These are phyloP conservation scores for Suillus bovinus DNA, from an alignment of 768 basidiomycete genomes.

Conservation along the genomic window DNA sequence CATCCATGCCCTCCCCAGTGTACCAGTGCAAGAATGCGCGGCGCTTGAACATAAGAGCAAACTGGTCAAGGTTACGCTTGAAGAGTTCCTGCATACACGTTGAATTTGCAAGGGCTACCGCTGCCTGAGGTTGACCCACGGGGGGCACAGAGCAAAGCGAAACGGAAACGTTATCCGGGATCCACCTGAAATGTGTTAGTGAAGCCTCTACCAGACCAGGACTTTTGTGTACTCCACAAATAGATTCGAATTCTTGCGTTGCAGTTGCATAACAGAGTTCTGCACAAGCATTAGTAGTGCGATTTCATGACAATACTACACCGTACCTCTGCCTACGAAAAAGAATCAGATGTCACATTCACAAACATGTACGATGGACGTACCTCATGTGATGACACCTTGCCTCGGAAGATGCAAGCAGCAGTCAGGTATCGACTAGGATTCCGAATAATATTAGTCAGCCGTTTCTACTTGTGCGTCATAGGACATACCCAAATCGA, in stretches of 20 bases:
- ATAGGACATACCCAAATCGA: slow-evolving; percentile 54
- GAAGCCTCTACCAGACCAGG: slow-evolving; percentile 4
- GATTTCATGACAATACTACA: slow-evolving; percentile 8
- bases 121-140: slow-evolving; percentile 75
- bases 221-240: slow-evolving; percentile 71
- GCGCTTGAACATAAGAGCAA: slow-evolving; percentile 79
- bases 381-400: slow-evolving; percentile 79
- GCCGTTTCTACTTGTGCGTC: neutral
- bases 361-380: slow-evolving; percentile 24
- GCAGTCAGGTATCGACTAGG: slow-evolving; percentile 82
- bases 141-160: slow-evolving; percentile 83
- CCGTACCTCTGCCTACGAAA: slow-evolving; percentile 53
- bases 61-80: slow-evolving; percentile 73
- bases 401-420: slow-evolving; percentile 85
- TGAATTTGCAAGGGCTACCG: slow-evolving; percentile 72
- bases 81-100: slow-evolving; percentile 87
- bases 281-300: slow-evolving; percentile 31
- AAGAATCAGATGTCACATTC: slow-evolving; percentile 1
- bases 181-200: slow-evolving; percentile 58
- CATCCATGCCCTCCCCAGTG: slow-evolving; percentile 89
- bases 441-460: slow-evolving; percentile 2
- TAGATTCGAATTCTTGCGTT: slow-evolving; percentile 67
- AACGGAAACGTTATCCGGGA: slow-evolving; percentile 87
- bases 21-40: slow-evolving; percentile 92
- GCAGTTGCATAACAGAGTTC: slow-evolving; percentile 72